phyloP scores from a whole-genome alignment of 2,329 filamentous ascomycete species.

The Talaromyces sp. region DNA sequence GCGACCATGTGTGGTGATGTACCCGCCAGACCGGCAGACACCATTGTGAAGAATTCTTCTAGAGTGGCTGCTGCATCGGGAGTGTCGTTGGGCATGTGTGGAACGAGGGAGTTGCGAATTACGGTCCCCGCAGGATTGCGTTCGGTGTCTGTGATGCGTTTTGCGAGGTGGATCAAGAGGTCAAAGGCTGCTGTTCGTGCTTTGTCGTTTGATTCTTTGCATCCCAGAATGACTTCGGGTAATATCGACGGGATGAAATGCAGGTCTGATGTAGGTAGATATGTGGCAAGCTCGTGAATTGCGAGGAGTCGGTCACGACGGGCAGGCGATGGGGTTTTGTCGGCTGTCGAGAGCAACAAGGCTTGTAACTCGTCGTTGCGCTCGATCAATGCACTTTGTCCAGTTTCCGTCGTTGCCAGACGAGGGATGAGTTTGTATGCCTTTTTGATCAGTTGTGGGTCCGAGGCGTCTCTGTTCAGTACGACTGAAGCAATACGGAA shows the following conservation, averaged over 20 bases:
- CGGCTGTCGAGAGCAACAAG: constrained; percentile 71
- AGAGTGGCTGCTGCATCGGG: constrained; percentile 72
- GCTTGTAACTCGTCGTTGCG: constrained; percentile 73
- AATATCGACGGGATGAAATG: constrained; percentile 91
- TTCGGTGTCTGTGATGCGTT: constrained; percentile 67
- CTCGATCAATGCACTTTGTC: constrained; percentile 68
- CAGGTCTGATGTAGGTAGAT: constrained; percentile 69
- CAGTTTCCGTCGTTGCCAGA: constrained; percentile 73
- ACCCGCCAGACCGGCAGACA: constrained; percentile 88
- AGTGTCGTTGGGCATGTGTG: constrained; percentile 78
- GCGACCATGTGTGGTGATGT: constrained; percentile 96
- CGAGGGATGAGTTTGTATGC: constrained; percentile 96
- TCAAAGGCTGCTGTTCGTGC: constrained; percentile 86
- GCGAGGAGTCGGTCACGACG: constrained; percentile 80
- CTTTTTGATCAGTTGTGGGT: constrained; percentile 96
- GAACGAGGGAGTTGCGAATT: constrained; percentile 80
- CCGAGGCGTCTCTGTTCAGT: constrained; percentile 60
- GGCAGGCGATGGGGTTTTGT: constrained; percentile 81
- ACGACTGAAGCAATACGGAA: constrained; percentile 84
- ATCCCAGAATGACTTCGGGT: constrained; percentile 90
- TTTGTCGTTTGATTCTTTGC: constrained; percentile 96
- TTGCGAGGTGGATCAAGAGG: constrained; percentile 79
- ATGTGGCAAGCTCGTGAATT: constrained; percentile 72
- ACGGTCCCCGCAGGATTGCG: constrained; percentile 55
- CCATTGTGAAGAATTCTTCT: constrained; percentile 98